phyloP scores from a whole-genome alignment of 306 rosid species.

The Dryas octopetala region DNA sequence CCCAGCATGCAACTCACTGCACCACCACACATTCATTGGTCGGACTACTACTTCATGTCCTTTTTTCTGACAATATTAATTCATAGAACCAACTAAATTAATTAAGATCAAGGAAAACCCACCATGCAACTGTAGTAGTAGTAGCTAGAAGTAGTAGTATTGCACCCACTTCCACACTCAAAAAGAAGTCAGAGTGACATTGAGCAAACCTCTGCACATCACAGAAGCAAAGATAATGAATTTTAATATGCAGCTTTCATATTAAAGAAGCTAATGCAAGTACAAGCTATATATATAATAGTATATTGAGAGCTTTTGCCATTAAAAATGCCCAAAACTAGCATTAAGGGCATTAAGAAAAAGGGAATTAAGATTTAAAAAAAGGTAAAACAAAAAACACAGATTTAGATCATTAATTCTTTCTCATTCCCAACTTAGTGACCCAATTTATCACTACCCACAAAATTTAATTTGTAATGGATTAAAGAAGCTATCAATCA shows the following conservation, averaged over 20 bases:
- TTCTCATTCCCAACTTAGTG: neutral
- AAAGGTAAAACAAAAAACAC: no score
- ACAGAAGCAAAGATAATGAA: neutral
- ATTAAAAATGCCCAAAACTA: no score
- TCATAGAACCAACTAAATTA: neutral
- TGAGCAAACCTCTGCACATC: neutral
- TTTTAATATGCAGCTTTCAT: no score
- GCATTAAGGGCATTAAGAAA: no score
- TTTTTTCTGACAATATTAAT: slow-evolving; percentile 3
- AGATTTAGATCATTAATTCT: neutral
- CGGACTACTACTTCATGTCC: no score
- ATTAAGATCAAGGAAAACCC: neutral
- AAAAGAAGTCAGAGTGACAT: neutral
- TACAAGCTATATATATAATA: no score
- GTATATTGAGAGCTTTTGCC: no score
- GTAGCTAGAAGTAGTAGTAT: neutral
- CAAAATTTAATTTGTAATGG: neutral
- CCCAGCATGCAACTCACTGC: slow-evolving; percentile 1
- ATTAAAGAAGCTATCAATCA: neutral
- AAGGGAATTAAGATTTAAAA: no score
- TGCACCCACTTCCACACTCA: neutral
- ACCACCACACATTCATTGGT: neutral
- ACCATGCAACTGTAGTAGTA: slow-evolving; percentile 1
- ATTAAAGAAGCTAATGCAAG: no score
- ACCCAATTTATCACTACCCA: neutral